Percentiles rank a stretch among this genome's conserved stretches.
phyloP scores from a whole-genome alignment of 2,329 filamentous ascomycete genomes.

The Clonostachys rhizophaga region DNA sequence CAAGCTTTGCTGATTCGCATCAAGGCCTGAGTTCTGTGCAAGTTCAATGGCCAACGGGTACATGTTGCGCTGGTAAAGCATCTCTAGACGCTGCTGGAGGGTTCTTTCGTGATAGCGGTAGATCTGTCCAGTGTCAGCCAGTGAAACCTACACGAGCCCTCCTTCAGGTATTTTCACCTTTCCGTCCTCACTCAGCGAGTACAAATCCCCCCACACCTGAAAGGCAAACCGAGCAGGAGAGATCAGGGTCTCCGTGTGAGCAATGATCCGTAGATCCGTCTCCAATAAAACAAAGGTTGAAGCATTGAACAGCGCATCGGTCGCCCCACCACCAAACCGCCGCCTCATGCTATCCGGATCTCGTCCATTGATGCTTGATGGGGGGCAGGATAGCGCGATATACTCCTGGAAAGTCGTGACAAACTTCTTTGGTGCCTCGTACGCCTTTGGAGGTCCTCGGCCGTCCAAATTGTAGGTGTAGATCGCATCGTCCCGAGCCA shows the following conservation, averaged over 20 bases:
- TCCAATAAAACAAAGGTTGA: constrained; percentile 91
- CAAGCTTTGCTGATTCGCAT: constrained; percentile 75
- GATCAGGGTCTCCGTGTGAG: constrained; percentile 80
- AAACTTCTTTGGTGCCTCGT: constrained; percentile 84
- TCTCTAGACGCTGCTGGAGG: constrained; percentile 84
- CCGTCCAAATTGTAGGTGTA: constrained; percentile 89
- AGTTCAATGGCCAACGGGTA: constrained; percentile 89
- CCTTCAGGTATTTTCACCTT: constrained; percentile 59
- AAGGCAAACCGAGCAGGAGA: constrained; percentile 78
- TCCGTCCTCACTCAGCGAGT: constrained; percentile 84
- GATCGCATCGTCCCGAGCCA: constrained; percentile 92
- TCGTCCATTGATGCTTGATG: constrained; percentile 44
- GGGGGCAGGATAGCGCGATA: constrained; percentile 80
- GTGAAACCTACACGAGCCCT: not conserved
- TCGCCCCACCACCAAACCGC: constrained; percentile 66
- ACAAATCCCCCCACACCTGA: constrained; percentile 86
- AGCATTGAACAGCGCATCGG: constrained; percentile 76
- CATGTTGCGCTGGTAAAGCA: constrained; percentile 90
- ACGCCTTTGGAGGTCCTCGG: constrained; percentile 81
- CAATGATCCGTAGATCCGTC: constrained; percentile 83
- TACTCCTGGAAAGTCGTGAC: constrained; percentile 81
- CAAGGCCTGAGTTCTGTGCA: constrained; percentile 83
- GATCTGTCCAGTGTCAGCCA: constrained; percentile 45
- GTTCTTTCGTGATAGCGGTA: constrained; percentile 87
- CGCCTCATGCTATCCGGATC: constrained; percentile 59